Percentiles rank a stretch among this genome's conserved stretches.
Evolutionary conservation across 2,329 filamentous ascomycete genomes (phyloP).

Genomic region (Aspergillus bombycis): DNA sequence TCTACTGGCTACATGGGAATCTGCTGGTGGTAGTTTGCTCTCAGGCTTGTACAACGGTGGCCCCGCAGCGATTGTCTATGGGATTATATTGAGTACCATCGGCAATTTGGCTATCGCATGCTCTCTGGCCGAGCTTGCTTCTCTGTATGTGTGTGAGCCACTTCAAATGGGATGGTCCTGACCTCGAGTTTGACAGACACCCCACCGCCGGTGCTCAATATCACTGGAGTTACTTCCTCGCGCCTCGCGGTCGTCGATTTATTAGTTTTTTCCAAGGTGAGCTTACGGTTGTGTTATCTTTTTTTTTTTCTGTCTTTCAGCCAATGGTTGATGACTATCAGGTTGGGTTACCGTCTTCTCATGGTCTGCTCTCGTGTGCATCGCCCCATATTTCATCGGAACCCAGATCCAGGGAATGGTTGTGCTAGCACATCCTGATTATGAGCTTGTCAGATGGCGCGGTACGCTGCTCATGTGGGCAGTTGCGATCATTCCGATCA

Average conservation of each 20-base stretch:
- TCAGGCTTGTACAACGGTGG: constrained; percentile 37
- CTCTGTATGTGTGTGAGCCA: constrained; percentile 28
- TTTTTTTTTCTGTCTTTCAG: too few relatives aligned
- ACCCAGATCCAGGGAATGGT: constrained; percentile 41
- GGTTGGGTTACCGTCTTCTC: constrained; percentile 16
- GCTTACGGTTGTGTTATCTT: too few relatives aligned
- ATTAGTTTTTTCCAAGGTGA: constrained; percentile 28
- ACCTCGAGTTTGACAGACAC: constrained; percentile 20
- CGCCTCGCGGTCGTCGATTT: constrained; percentile 23
- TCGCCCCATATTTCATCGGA: constrained; percentile 32
- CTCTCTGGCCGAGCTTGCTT: constrained; percentile 44
- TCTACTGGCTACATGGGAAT: constrained; percentile 45
- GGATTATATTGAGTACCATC: constrained; percentile 34
- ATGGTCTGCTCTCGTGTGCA: constrained; percentile 31
- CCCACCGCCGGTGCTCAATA: constrained; percentile 36
- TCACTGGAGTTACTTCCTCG: constrained; percentile 39
- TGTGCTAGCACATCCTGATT: constrained; percentile 30
- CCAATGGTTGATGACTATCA: too few relatives aligned
- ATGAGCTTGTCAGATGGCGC: constrained; percentile 32
- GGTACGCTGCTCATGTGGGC: constrained; percentile 55
- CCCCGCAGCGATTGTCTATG: constrained; percentile 39
- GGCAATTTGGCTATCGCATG: constrained; percentile 40
- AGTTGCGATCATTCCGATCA: constrained; percentile 50
- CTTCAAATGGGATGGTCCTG: background rate
- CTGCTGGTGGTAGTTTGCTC: constrained; percentile 26